Evolutionary conservation across 139 green algal species (phyloP).

Genomic region (Chlamydomonas sp.): DNA sequence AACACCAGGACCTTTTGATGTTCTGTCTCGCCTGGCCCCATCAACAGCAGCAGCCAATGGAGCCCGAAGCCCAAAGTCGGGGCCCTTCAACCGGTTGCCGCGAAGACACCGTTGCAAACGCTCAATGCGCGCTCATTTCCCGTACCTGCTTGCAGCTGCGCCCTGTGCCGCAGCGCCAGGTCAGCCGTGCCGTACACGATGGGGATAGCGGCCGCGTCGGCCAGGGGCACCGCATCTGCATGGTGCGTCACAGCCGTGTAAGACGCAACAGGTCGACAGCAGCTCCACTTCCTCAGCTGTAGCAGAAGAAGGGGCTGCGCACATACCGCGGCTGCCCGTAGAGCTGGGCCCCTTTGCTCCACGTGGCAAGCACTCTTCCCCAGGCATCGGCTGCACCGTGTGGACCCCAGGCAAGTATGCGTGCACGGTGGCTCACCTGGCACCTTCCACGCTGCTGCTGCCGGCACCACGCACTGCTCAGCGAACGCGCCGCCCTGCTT

Average conservation of each 20-base stretch:
- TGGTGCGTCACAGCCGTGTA: not conserved
- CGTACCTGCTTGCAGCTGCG: conserved; percentile 64
- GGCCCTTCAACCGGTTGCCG: too few species aligned
- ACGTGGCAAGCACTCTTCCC: not conserved
- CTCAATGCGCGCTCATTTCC: too few species aligned
- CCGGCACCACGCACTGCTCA: conserved; percentile 70
- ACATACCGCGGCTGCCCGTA: not conserved
- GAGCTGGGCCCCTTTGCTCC: not conserved
- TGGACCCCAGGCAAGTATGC: not conserved
- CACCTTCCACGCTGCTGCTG: conserved; percentile 47
- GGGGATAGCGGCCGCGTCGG: conserved; percentile 72
- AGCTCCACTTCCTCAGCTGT: not conserved
- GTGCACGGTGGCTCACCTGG: conserved; percentile 35
- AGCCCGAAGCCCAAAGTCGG: too few species aligned
- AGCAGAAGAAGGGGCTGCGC: not conserved
- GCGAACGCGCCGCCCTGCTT: conserved; percentile 76
- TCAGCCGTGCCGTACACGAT: conserved; percentile 91
- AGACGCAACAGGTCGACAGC: not conserved
- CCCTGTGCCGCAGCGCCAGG: conserved; percentile 78
- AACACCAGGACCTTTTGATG: too few species aligned
- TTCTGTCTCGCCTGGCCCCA: too few species aligned
- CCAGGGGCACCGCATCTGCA: conserved; percentile 59
- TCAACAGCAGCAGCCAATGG: too few species aligned
- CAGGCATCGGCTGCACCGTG: too few species aligned
- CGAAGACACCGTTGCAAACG: too few species aligned